A percentile compares a stretch with the other conserved stretches of the same genome.
Conservation (phyloP, 2,329 filamentous ascomycete species). For the Ceratocystis ficicola region DNA sequence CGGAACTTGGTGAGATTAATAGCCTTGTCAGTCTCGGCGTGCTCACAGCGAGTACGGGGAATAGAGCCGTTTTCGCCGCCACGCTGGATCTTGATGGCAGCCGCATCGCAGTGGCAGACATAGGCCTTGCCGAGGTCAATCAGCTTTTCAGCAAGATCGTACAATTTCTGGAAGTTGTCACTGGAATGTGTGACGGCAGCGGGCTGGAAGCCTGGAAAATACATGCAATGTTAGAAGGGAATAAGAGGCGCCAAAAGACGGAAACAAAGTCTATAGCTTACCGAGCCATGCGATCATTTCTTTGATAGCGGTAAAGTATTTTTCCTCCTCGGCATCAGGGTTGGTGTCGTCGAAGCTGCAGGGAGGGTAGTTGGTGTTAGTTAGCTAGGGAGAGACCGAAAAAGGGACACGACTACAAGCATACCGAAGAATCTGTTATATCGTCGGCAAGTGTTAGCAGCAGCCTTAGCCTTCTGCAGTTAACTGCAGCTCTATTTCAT, state of each 20-base stretch:
- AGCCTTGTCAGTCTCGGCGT: conserved; percentile 62
- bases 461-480: not conserved
- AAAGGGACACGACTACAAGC: not conserved
- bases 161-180: conserved; percentile 80
- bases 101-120: conserved; percentile 76
- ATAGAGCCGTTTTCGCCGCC: conserved; percentile 60
- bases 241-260: not conserved
- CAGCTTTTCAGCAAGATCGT: conserved; percentile 77
- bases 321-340: conserved; percentile 81
- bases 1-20: conserved; percentile 73
- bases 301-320: conserved; percentile 78
- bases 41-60: conserved; percentile 65
- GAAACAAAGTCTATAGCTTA: not conserved
- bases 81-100: conserved; percentile 74
- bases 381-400: not conserved
- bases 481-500: not conserved
- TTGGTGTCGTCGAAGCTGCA: conserved; percentile 86
- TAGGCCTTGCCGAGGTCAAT: conserved; percentile 62
- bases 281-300: conserved; percentile 81
- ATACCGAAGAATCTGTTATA: conserved; percentile 20
- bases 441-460: not conserved
- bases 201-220: conserved; percentile 50
- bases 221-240: not conserved
- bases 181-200: conserved; percentile 72
- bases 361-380: too few species aligned